Conservation (phyloP, 73 alveolate species). For the Urostyla sp. region DNA sequence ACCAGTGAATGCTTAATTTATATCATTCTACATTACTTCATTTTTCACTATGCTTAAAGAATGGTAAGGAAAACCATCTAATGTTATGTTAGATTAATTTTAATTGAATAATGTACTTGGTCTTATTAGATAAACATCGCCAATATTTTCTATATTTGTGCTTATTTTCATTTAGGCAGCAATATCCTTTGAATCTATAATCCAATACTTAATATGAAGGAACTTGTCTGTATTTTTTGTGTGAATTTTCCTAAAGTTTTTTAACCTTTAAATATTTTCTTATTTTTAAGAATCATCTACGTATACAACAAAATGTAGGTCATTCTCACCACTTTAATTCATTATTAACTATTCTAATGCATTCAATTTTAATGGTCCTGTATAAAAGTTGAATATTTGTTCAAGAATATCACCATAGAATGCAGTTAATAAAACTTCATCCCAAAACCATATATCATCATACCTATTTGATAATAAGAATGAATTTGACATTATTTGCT, state of each 20-base stretch:
- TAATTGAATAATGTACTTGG: neutral
- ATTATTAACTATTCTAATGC: slow-evolving; percentile 55
- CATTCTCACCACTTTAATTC: slow-evolving; percentile 47
- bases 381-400: slow-evolving; percentile 60
- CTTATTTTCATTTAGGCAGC: slow-evolving; percentile 55
- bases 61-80: slow-evolving; percentile 21
- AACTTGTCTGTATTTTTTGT: slow-evolving; percentile 66
- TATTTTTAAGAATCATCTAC: slow-evolving; percentile 8
- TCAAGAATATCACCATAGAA: slow-evolving; percentile 70
- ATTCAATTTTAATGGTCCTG: slow-evolving; percentile 57
- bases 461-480: slow-evolving; percentile 57
- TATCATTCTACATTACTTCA: neutral
- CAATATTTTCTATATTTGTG: slow-evolving; percentile 23
- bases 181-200: slow-evolving; percentile 55
- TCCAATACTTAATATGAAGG: slow-evolving; percentile 68
- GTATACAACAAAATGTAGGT: slow-evolving; percentile 56
- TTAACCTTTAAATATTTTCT: slow-evolving; percentile 49
- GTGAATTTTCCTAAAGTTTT: slow-evolving; percentile 62
- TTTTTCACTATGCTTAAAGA: slow-evolving; percentile 5
- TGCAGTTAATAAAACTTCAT: slow-evolving; percentile 12
- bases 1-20: neutral
- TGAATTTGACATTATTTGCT: slow-evolving; percentile 38
- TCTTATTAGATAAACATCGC: slow-evolving; percentile 59
- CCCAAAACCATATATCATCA: slow-evolving; percentile 79
- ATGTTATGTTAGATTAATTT: neutral